Evolutionary conservation across 2,329 filamentous ascomycete genomes (phyloP).

Genomic region (Thielaviopsis populi): DNA sequence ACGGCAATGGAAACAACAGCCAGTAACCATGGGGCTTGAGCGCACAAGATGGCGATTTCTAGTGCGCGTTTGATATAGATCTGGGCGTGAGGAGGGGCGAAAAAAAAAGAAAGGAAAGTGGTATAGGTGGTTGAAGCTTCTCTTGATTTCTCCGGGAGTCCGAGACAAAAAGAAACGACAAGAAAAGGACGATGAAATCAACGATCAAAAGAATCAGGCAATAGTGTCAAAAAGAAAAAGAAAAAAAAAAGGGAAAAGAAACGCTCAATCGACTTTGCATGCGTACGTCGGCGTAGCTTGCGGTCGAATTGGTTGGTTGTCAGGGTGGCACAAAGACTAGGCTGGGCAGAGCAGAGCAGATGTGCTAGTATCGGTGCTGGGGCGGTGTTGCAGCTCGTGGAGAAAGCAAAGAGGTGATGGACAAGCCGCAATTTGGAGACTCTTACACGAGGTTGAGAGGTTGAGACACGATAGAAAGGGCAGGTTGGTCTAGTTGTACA

Average conservation of each 20-base stretch:
- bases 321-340: not conserved
- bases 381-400: not conserved
- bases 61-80: not conserved
- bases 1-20: not conserved
- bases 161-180: not conserved
- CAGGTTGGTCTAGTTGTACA: not conserved
- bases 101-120: not conserved
- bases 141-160: not conserved
- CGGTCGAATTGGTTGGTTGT: not conserved
- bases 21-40: not conserved
- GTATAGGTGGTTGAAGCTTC: not conserved
- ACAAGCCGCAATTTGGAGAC: not conserved
- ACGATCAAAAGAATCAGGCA: not conserved
- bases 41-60: not conserved
- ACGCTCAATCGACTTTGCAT: not conserved
- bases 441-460: not conserved
- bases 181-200: not conserved
- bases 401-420: not conserved
- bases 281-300: not conserved
- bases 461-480: not conserved
- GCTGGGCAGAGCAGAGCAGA: not conserved
- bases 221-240: not conserved
- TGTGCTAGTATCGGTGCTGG: not conserved
- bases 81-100: not conserved
- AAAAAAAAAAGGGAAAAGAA: not conserved